Evolutionary conservation across 768 basidiomycete genomes (phyloP).

Genomic region (Xerocomellus amylosporus): DNA sequence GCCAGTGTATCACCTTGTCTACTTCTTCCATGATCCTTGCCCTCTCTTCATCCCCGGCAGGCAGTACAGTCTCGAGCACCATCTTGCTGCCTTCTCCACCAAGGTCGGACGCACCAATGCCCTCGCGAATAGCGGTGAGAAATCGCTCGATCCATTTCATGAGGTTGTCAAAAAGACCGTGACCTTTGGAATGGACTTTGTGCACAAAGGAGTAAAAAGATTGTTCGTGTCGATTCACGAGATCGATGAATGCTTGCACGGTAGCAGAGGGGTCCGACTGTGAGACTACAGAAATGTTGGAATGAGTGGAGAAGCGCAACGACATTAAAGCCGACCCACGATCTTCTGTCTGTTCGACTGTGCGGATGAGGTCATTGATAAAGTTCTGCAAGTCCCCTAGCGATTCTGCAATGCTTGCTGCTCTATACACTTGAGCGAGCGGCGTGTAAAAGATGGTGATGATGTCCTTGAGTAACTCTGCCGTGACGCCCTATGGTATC

Average conservation of each 20-base stretch:
- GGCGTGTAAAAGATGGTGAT: slow-evolving; percentile 99
- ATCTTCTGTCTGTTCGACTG: slow-evolving; percentile 89
- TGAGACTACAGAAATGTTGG: slow-evolving; percentile 49
- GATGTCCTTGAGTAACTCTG: slow-evolving; percentile 95
- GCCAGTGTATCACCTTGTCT: slow-evolving; percentile 86
- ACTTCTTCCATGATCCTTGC: slow-evolving; percentile 76
- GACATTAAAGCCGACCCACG: slow-evolving; percentile 46
- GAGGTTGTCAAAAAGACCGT: slow-evolving; percentile 87
- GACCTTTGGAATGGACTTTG: slow-evolving; percentile 97
- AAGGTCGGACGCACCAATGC: slow-evolving; percentile 51
- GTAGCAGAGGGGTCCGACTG: slow-evolving; percentile 82
- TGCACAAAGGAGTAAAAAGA: slow-evolving; percentile 96
- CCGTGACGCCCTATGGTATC: slow-evolving; percentile 73
- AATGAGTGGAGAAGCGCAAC: not conserved
- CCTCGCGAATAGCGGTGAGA: slow-evolving; percentile 85
- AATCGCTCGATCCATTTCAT: slow-evolving; percentile 98
- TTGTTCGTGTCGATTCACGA: slow-evolving; percentile 92
- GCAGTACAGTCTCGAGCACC: slow-evolving; percentile 87
- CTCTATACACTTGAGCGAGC: slow-evolving; percentile 94
- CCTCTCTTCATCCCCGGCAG: slow-evolving; percentile 78
- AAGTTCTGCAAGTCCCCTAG: slow-evolving; percentile 89
- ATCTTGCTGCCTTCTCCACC: slow-evolving; percentile 34
- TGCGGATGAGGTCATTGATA: slow-evolving; percentile 90
- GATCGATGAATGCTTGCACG: slow-evolving; percentile 90
- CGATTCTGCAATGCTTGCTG: slow-evolving; percentile 95